Evolutionary conservation across 2,329 filamentous ascomycete genomes (phyloP), one percentile per base, ranked within the genome.

Genomic region (Colletotrichum zoysiae): DNA sequence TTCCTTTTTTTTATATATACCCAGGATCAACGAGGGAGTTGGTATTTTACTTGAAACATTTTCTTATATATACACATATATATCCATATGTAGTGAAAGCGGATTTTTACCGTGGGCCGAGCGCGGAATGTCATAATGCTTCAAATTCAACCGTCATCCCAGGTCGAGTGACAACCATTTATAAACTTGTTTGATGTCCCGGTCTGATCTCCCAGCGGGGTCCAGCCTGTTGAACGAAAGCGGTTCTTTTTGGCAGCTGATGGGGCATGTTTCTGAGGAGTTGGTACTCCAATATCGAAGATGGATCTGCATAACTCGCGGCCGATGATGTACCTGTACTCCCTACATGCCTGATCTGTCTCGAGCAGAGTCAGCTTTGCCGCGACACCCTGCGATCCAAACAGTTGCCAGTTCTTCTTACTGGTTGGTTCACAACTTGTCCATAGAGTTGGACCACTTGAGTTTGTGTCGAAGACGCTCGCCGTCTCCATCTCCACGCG

Each of bases 1-100:
- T 23, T 57, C 5, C 12, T 44, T 30, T 35, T 60, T 40, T 42
- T 55, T 56, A 63, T 58, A 68, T 71, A 71, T 71, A 71, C 69
- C 69, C 68, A 55, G 58, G 65, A 71, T 63, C 65, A 62, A 46
- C 5, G 63, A 63, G n/a, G 69, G 69, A 71, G 69, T 68, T 69
- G 53, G 68, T 58, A 63, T 33, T 55, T 26, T 46, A 44, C 33
- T 38, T 56, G 5, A 23, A 20, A 40, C 4, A 23, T 70, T 59
- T 50, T 20, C 35, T 38, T 14, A 26, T 35, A 30, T 33, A 23
- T 30, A 18, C 11, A 40, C 12, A n/a, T 55, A n/a, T 40, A 40
- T 40, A 40, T 40, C 18, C 30, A 44, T 63, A 53, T 16, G 18
- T 55, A 33, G 23, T 55, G 23, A 16, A 33, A 38, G 53, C n/a